Evolutionary conservation across 768 basidiomycete genomes (phyloP).

Genomic region (Amylocystis lapponica): DNA sequence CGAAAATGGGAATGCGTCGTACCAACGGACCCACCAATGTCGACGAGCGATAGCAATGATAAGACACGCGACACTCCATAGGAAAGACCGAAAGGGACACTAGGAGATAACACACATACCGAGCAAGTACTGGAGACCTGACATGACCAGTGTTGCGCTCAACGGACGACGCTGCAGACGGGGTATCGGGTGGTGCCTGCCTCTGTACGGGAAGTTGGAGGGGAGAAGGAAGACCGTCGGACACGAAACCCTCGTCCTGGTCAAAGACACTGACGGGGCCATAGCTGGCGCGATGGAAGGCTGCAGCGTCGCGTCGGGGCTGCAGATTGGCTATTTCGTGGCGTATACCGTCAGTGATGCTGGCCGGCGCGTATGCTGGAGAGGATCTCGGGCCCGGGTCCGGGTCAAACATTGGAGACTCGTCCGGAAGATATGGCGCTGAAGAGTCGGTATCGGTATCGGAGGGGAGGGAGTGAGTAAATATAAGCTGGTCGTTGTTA

Average conservation of each 20-base stretch:
- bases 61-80: not conserved
- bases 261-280: not conserved
- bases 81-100: not conserved
- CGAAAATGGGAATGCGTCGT: not conserved
- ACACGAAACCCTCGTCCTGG: too few species aligned
- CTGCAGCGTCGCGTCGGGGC: slow-evolving; percentile 6
- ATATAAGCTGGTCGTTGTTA: slow-evolving; percentile 6
- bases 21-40: not conserved
- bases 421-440: slow-evolving; percentile 1
- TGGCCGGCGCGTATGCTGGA: not conserved
- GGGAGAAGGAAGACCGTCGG: not conserved
- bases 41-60: not conserved
- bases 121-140: slow-evolving; percentile 18
- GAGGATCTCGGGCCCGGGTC: not conserved
- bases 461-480: slow-evolving; percentile 2
- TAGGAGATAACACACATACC: slow-evolving; percentile 13
- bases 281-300: slow-evolving; percentile 2
- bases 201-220: not conserved
- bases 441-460: slow-evolving; percentile 10
- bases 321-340: not conserved
- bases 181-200: slow-evolving; percentile 2
- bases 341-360: slow-evolving; percentile 1
- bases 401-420: not conserved
- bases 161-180: slow-evolving; percentile 6
- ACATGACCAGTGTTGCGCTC: slow-evolving; percentile 12